These are phyloP conservation scores for Thuidium tamariscinum DNA, from an alignment of 225 moss, liverwort and hornwort species.

Conservation along the genomic window DNA sequence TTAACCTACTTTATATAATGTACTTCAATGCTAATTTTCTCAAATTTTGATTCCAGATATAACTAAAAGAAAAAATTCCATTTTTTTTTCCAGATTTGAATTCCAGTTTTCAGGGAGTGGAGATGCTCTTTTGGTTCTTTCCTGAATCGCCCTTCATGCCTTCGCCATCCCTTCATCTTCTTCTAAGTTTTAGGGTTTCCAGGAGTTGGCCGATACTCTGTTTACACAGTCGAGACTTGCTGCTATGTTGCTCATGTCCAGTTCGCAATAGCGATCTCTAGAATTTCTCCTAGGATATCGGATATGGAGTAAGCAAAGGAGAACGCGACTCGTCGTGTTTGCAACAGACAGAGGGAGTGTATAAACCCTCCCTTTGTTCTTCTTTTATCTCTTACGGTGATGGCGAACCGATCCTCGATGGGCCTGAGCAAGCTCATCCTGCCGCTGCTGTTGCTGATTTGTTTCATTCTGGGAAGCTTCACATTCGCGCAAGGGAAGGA, in stretches of 20 bases:
- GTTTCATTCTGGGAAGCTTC: neutral
- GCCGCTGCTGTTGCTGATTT: neutral
- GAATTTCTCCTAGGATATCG: neutral
- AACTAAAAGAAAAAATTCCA: neutral
- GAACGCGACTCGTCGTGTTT: neutral
- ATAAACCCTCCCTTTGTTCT: neutral
- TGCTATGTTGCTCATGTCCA: neutral
- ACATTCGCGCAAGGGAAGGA: slow-evolving; percentile 1
- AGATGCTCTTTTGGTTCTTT: neutral
- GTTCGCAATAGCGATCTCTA: neutral
- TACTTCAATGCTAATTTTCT: neutral
- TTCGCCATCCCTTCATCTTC: neutral
- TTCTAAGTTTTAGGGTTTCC: neutral
- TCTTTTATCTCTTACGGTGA: neutral
- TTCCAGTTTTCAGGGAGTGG: too few relatives aligned
- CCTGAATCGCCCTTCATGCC: neutral
- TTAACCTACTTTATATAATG: neutral
- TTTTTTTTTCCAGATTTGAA: too few relatives aligned
- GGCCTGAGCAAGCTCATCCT: neutral
- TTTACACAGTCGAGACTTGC: neutral
- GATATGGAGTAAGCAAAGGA: neutral
- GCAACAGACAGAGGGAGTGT: neutral
- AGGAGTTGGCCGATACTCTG: neutral
- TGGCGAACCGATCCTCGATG: neutral
- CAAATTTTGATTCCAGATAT: neutral